Base-by-base conservation (phyloP, 202 grass and related monocot genomes). In the Bolboschoenoplectus hybrid region DNA sequence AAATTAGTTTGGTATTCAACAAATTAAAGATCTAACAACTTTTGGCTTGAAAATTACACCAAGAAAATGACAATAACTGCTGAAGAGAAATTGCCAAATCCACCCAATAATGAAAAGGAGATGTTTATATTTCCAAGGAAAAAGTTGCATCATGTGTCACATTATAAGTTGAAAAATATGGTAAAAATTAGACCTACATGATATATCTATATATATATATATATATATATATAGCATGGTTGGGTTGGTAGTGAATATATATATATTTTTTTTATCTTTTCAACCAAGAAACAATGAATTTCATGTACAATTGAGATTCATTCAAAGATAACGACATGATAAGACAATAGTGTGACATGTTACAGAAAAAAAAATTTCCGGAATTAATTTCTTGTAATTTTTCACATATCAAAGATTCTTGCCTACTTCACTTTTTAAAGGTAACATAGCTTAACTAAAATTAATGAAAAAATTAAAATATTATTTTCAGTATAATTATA, bases 341-440 rank as follows among this genome's bases (percentile, higher is more conserved):
- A 60, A 1, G 36, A 39, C 56, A 78, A 56, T 13, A 13, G 5
- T 1, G 72, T 75, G 45, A 35, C 10, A 52, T 20, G 2, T 2
- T 9, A 8, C 20, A 10, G 47, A 45, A 72, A 16, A 0, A 60
- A n/a, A 38, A 57, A 40, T 17, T 11, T 41, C 13, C 50, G 75
- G 53, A 77, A 77, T 2, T 55, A 55, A 53, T 8, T 58, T 80
- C 16, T 43, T 61, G 76, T 19, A 60, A 26, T 9, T 41, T 80
- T 39, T 43, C 52, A 61, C 26, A 80, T 43, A 80, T 80, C 55
- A 61, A 19, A 80, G 55, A 44, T 80, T 80, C 76, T 12, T 80
- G 36, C 55, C 16, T 61, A 61, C 55, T 56, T 36, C 10, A 19
- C 34, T 39, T 43, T 26, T 26, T 26, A 26, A 26, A 26, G 26